A percentile compares a stretch with the other conserved stretches of the same genome.
Conservation (phyloP, 225 moss, liverwort and hornwort genomes). For the Polytrichum formosum region DNA sequence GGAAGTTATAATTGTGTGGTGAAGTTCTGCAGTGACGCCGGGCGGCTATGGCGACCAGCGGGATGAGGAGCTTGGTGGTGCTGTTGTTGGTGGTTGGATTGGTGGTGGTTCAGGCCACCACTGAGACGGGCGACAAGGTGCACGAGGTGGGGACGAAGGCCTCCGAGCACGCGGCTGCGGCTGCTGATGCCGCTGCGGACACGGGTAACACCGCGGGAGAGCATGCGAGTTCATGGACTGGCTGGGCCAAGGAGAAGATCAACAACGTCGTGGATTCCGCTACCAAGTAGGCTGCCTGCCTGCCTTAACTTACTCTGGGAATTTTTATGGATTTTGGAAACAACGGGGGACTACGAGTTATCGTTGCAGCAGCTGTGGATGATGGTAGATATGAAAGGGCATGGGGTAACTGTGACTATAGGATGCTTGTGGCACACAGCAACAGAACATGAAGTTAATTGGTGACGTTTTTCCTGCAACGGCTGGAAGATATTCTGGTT, state of each 20-base stretch:
- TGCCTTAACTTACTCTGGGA: background rate
- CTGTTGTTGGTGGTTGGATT: background rate
- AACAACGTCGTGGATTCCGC: background rate
- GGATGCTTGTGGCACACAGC: too few species aligned
- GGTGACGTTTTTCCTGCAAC: too few species aligned
- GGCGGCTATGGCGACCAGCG: background rate
- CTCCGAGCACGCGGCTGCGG: background rate
- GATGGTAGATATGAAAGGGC: too few species aligned
- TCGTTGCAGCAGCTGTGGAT: too few species aligned
- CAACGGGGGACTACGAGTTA: too few species aligned
- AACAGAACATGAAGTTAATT: too few species aligned
- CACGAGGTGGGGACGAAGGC: conserved; percentile 6
- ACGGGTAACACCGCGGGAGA: conserved; percentile 1
- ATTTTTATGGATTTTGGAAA: too few species aligned
- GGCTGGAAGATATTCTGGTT: too few species aligned
- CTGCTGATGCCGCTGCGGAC: conserved; percentile 8
- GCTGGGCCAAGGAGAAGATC: conserved; percentile 13
- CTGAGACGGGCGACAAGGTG: conserved; percentile 10
- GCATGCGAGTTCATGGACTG: conserved; percentile 8
- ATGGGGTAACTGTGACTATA: too few species aligned
- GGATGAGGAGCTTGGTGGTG: conserved; percentile 2
- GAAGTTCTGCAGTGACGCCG: background rate
- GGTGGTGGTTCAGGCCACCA: background rate
- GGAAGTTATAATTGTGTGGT: too few species aligned
- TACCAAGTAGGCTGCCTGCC: background rate